These are phyloP conservation scores for Flaveria linearis DNA, from an alignment of 129 eudicot genomes.

Conservation along the genomic window DNA sequence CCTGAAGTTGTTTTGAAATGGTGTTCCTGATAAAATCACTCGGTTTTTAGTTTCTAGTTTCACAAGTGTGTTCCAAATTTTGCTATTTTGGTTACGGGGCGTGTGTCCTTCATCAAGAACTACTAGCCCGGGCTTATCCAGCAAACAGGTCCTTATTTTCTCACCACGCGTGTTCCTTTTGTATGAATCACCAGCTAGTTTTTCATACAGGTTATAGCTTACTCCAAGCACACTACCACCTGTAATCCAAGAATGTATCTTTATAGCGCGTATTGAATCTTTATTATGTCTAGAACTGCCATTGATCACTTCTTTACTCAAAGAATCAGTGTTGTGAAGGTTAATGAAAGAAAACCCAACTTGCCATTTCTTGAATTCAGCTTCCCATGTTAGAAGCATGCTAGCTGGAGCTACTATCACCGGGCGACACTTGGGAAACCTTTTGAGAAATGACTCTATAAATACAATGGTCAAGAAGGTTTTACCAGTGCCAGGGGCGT, in stretches of 20 bases:
- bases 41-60: slow-evolving; percentile 55
- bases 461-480: slow-evolving; percentile 56
- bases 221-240: slow-evolving; percentile 61
- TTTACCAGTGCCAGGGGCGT: slow-evolving; percentile 89
- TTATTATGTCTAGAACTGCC: background rate
- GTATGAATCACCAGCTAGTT: slow-evolving; percentile 37
- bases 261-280: slow-evolving; percentile 41
- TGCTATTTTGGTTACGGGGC: slow-evolving; percentile 53
- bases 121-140: slow-evolving; percentile 54
- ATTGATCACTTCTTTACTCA: slow-evolving; percentile 6
- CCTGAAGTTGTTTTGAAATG: slow-evolving; percentile 69
- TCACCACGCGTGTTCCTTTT: background rate
- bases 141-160: slow-evolving; percentile 41
- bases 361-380: slow-evolving; percentile 52
- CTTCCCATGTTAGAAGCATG: slow-evolving; percentile 59
- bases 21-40: slow-evolving; percentile 77
- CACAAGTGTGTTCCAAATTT: slow-evolving; percentile 48
- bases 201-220: slow-evolving; percentile 53
- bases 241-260: slow-evolving; percentile 49
- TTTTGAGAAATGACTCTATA: slow-evolving; percentile 48
- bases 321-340: slow-evolving; percentile 28
- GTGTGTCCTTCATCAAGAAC: slow-evolving; percentile 96
- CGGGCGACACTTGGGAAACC: slow-evolving; percentile 46
- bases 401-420: slow-evolving; percentile 53
- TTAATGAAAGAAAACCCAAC: slow-evolving; percentile 36